Percentiles rank a stretch among this genome's conserved stretches.
Conservation (phyloP, 768 basidiomycete genomes). For the Leccinum longicurvipes region DNA sequence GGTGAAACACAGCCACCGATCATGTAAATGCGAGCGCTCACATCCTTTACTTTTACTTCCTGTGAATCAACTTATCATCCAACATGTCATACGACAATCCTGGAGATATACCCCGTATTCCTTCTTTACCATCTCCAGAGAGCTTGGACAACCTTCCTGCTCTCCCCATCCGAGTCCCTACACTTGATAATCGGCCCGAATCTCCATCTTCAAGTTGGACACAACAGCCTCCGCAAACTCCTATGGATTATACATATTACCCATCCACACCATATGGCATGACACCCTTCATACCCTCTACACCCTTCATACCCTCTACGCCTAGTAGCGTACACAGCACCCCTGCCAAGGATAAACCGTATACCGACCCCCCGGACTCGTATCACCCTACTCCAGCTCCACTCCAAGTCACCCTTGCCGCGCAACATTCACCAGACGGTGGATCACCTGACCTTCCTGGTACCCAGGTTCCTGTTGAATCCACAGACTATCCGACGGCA, state of each 20-base stretch:
- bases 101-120: conserved; percentile 37
- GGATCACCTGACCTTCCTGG: conserved; percentile 3
- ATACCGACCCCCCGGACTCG: conserved; percentile 25
- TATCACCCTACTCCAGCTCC: conserved; percentile 30
- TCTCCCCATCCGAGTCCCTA: conserved; percentile 33
- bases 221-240: conserved; percentile 29
- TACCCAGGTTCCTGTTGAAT: conserved; percentile 25
- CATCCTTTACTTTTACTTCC: conserved; percentile 13
- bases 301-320: too few relatives aligned
- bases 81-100: conserved; percentile 30
- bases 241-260: conserved; percentile 38
- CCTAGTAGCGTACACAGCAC: conserved; percentile 23
- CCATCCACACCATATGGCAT: conserved; percentile 36
- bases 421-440: conserved; percentile 5
- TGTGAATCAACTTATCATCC: conserved; percentile 23
- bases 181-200: conserved; percentile 24
- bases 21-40: too few relatives aligned
- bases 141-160: conserved; percentile 32
- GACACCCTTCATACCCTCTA: conserved; percentile 37
- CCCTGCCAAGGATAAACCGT: conserved; percentile 17
- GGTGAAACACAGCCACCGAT: conserved; percentile 25
- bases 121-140: conserved; percentile 36
- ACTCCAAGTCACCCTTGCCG: conserved; percentile 24
- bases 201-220: conserved; percentile 37
- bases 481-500: conserved; percentile 29